Conservation (phyloP, 1,284 basidiomycete genomes). For the Caloboletus inedulis region DNA sequence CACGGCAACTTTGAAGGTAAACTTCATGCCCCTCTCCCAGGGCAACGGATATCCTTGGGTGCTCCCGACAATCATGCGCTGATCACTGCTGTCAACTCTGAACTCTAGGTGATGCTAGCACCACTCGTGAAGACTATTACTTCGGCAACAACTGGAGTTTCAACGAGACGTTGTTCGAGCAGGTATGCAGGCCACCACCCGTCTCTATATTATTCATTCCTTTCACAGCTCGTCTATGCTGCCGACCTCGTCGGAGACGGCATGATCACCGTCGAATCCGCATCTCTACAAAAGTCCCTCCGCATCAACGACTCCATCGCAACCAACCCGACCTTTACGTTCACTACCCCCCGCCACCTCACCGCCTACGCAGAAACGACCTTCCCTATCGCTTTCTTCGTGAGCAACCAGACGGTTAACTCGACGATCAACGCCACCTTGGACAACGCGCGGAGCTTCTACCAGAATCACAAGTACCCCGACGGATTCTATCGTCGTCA, state of each 20-base stretch:
- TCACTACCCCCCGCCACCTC: conserved; percentile 19
- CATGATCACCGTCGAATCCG: conserved; percentile 18
- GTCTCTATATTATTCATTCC: not conserved
- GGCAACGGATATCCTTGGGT: not conserved
- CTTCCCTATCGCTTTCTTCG: conserved; percentile 29
- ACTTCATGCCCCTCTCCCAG: not conserved
- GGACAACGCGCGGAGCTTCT: conserved; percentile 21
- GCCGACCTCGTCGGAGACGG: conserved; percentile 19
- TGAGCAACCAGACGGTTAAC: conserved; percentile 23
- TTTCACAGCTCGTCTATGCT: conserved; percentile 15
- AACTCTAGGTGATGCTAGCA: conserved; percentile 24
- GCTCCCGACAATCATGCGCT: not conserved
- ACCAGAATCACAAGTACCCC: conserved; percentile 17
- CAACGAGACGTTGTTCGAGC: conserved; percentile 29
- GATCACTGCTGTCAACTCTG: not conserved
- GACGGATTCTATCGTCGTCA: conserved; percentile 25
- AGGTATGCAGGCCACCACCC: conserved; percentile 1
- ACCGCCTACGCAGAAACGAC: conserved; percentile 23
- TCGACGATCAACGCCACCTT: conserved; percentile 15
- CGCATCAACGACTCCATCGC: conserved; percentile 7
- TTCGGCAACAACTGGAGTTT: conserved; percentile 29
- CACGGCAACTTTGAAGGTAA: conserved; percentile 25
- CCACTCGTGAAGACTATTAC: conserved; percentile 26
- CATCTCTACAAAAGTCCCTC: conserved; percentile 13
- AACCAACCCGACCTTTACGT: conserved; percentile 26